Evolutionary conservation across 108 stramenopile genomes (phyloP), one percentile per base, ranked within the genome.

Genomic region (Craspedostauros australis): DNA sequence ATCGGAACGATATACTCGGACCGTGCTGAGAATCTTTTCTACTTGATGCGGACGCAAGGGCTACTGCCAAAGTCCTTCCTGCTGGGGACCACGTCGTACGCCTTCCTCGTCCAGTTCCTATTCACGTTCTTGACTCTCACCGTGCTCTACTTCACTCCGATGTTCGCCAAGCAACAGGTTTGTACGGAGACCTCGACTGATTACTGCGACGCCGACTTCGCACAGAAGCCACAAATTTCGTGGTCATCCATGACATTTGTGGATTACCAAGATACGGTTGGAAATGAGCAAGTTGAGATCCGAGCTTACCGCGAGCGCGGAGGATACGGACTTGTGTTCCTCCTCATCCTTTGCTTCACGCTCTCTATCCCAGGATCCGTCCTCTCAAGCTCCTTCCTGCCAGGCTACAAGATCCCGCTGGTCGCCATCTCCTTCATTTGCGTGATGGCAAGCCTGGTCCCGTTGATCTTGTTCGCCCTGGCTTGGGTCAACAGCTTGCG

Each of bases 1-100:
- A 59, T 79, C 9, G 27, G 62, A 9, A 71, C 79, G 0, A 48
- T 80, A 8, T 73, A 80, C 39, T 31, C 34, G 15, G 79, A 80
- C 30, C 28, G 59, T 9, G 26, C 44, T 26, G 20, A n/a, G 11
- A 72, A 72, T 18, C 46, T 66, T 30, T 80, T 73, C 56, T 53
- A 80, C 47, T 60, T 76, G 58, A 65, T 76, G 50, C 18, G 26
- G 12, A 41, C 53, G 3, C 79, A 80, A 37, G 63, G 75, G 25
- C 46, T 80, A 45, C 15, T 75, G 53, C 32, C 55, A 14, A 36
- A 29, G 14, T 58, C 68, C 19, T 80, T 53, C 59, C 16, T 76
- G 38, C 23, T 55, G 7, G 72, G 71, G 3, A 63, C 45, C 27
- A 59, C 44, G 16, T 14, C 73, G 34, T 72, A 80, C 41, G 60